Evolutionary conservation across 2,329 filamentous ascomycete species (phyloP), one percentile per base, ranked within the genome.

Genomic region (Sordariomycetes sp.): DNA sequence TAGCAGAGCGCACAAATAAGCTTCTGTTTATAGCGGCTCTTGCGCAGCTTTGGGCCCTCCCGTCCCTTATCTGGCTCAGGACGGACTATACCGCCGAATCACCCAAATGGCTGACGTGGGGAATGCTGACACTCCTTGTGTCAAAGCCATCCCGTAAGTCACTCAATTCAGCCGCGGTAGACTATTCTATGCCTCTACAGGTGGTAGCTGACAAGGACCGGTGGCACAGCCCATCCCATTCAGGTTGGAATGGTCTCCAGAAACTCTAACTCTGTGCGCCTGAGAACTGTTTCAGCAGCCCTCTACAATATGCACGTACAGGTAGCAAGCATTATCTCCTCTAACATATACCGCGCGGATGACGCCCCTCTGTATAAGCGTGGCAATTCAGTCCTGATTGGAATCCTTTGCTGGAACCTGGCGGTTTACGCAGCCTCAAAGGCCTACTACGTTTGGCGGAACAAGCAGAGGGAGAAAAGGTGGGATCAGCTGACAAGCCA

Each of bases 221-320:
- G 34, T 16, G 5, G 18, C 10, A 68, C 67, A 53, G 67, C 73
- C 2, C 76, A 80, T 59, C 72, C 76, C 0, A 76, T 79, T 35
- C 74, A 78, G 61, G 76, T 77, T 4, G 74, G 66, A n/a, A 78
- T 75, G 73, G 74, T 73, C 62, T 76, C 73, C 1, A 72, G 79
- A 53, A 88, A 87, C 64, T 79, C 81, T 1, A 83, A 84, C 61
- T 76, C 78, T 1, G 82, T 88, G 10, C 75, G 83, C 11, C 81
- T 80, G 4, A 73, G 84, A 6, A 81, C 84, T 1, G 81, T 88
- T 1, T 80, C 81, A 0, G 79, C 81, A 0, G 83, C 81, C 0
- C 65, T 79, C 50, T 64, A 61, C 20, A 69, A 64, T 58, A 73
- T 77, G 68, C 70, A 71, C 54, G 72, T 77, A 3, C 77, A 80